Conservation (phyloP, 2,329 filamentous ascomycete genomes). For the Penicillium sp. region DNA sequence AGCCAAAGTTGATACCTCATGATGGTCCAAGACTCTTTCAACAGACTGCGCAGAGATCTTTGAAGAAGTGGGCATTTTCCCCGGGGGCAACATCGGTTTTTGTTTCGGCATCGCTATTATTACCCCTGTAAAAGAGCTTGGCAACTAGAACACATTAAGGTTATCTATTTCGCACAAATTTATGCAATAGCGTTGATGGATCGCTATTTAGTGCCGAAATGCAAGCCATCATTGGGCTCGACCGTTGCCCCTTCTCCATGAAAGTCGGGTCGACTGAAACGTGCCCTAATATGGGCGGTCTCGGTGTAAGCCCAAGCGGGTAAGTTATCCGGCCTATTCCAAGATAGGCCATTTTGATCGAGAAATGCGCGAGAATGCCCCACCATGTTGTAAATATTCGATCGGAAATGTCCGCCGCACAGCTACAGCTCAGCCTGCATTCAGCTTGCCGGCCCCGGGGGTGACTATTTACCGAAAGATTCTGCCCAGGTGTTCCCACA, state of each 20-base stretch:
- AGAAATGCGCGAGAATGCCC: background rate
- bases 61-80: background rate
- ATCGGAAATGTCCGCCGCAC: background rate
- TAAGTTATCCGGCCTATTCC: background rate
- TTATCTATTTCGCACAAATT: constrained; percentile 7
- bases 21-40: background rate
- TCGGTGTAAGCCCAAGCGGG: background rate
- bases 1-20: constrained; percentile 10
- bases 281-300: background rate
- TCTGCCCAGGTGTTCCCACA: background rate
- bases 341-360: background rate
- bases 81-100: constrained; percentile 5
- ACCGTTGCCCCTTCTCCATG: background rate
- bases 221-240: background rate
- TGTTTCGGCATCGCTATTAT: constrained; percentile 5
- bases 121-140: constrained; percentile 3
- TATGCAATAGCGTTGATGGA: background rate
- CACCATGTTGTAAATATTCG: background rate
- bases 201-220: background rate
- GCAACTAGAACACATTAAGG: background rate
- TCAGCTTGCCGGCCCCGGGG: background rate
- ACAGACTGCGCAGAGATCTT: background rate
- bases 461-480: background rate
- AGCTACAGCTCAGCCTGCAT: background rate
- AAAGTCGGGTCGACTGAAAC: constrained; percentile 1